Base-by-base conservation (phyloP, 1,284 basidiomycete species). In the Sanguinoderma infundibulare region DNA sequence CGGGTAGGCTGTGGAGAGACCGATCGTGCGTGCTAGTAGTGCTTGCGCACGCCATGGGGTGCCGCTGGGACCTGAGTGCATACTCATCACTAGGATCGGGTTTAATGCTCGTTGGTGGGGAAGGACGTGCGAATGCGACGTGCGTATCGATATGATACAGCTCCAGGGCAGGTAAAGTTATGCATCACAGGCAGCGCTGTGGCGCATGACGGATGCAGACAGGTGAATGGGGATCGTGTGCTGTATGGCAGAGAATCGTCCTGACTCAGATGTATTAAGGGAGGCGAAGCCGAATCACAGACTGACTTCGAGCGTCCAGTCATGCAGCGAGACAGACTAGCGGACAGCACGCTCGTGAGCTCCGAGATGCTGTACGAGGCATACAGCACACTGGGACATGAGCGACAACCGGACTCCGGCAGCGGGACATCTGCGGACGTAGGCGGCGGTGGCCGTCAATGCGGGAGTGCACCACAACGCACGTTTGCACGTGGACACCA, bases 321-420 rank as follows among this genome's bases (percentile, higher is more conserved):
- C 56, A 66, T 36, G 64, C 59, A 22, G 52, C 52, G 39, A 66
- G 60, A 50, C 62, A 66, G 30, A 66, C 62, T 17, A 66, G 62
- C 65, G 34, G 60, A 62, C 14, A 54, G 24, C 1, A 66, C 53
- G 56, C 65, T 64, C 30, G 57, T 60, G 38, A 63, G 62, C 51
- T 66, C 65, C 65, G 62, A 66, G 46, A 64, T 52, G 49, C 50
- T 61, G 55, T 51, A 65, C 42, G 64, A 40, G 40, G 38, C 52
- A 28, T 60, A 56, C 28, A 61, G 15, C 42, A 52, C 47, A 17
- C 53, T 57, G 42, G 63, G 46, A 35, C 39, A 49, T 35, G 64
- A 57, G 28, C 53, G 51, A 3, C 24, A n/a, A 22, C 10, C 24
- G 3, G 10, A 24, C 34, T 47, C 39, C n/a, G 15, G 36, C 20